A percentile compares a stretch with the other conserved stretches of the same genome.
These are phyloP conservation scores for Eucalyptus marginata DNA, from an alignment of 345 rosid species.

Conservation along the genomic window DNA sequence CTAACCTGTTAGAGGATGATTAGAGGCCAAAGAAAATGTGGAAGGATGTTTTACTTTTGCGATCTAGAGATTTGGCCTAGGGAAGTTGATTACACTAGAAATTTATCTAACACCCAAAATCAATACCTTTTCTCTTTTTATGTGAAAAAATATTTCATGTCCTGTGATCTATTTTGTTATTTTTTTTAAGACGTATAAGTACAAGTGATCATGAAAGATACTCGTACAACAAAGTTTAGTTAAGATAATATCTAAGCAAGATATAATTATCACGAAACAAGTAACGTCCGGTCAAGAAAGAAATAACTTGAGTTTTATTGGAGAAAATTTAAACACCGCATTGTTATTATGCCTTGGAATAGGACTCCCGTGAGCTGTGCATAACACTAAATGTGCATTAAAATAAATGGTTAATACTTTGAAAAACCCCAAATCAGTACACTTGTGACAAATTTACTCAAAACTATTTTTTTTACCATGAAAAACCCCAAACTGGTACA, in stretches of 20 bases:
- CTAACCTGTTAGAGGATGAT: background rate
- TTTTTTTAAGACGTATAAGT: background rate
- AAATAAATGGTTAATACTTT: no score
- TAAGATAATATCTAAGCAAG: background rate
- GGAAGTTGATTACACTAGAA: background rate
- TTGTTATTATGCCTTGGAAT: background rate
- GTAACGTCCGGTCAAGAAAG: background rate
- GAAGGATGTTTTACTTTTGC: background rate
- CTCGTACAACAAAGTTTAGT: background rate
- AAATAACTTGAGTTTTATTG: background rate
- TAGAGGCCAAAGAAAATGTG: background rate
- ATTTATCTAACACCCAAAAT: background rate
- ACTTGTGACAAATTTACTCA: no score
- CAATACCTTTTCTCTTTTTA: background rate
- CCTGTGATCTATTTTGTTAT: background rate
- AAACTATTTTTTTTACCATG: no score
- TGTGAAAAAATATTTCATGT: background rate
- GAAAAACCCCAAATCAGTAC: no score
- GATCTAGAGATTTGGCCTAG: rapidly evolving
- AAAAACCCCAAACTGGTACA: no score
- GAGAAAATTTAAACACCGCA: background rate
- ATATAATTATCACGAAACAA: background rate
- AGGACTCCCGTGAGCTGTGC: background rate
- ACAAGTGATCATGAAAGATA: background rate
- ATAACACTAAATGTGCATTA: background rate